A percentile compares a stretch with the other conserved stretches of the same genome.
These are phyloP conservation scores for Bigelowiella natans DNA, from an alignment of 78 protist genomes.

Conservation along the genomic window DNA sequence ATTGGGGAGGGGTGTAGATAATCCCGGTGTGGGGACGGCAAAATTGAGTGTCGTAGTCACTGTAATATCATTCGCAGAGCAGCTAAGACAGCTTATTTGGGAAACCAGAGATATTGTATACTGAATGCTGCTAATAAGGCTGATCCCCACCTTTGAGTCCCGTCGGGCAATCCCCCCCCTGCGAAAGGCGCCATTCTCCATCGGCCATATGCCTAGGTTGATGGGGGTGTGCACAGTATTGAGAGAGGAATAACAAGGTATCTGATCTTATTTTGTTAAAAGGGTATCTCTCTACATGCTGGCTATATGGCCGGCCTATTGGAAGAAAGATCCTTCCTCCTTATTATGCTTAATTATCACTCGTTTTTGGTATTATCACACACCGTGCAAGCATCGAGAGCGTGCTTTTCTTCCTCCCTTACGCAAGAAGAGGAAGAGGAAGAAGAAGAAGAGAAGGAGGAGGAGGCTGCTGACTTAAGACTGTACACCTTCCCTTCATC, in stretches of 20 bases:
- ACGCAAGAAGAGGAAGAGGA: too few species aligned
- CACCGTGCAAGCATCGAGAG: too few species aligned
- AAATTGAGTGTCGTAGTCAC: neutral
- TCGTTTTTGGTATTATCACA: neutral
- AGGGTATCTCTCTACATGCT: neutral
- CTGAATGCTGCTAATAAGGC: neutral
- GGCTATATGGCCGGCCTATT: neutral
- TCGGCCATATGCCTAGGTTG: neutral
- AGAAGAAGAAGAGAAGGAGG: too few species aligned
- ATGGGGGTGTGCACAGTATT: neutral
- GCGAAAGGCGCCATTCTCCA: neutral
- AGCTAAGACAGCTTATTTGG: neutral
- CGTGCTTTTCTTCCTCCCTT: too few species aligned
- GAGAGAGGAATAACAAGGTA: neutral
- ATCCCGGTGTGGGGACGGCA: conserved; percentile 2
- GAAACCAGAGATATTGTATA: neutral
- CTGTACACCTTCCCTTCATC: too few species aligned
- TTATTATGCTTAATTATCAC: neutral
- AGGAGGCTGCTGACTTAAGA: too few species aligned
- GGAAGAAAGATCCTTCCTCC: neutral
- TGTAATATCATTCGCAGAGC: too few species aligned
- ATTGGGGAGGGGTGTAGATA: conserved; percentile 7
- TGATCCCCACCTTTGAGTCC: neutral
- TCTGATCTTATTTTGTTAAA: too few species aligned
- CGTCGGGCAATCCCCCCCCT: neutral